Conservation (phyloP, 257 asterid species). For the Primulina eburnea region DNA sequence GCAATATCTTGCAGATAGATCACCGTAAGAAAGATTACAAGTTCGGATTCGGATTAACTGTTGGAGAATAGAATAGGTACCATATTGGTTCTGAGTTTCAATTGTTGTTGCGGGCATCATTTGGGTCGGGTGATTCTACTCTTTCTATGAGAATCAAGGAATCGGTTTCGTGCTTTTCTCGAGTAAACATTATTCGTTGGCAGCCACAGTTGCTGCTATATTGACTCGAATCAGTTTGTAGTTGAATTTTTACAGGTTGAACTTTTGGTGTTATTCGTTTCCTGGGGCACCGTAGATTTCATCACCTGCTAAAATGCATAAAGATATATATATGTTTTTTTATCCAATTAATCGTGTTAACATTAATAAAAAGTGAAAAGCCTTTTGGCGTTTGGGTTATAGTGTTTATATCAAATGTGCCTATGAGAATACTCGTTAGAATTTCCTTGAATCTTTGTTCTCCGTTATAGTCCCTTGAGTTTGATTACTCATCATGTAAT, state of each 20-base stretch:
- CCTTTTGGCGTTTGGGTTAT: too few relatives aligned
- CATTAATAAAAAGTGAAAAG: constrained; percentile 4
- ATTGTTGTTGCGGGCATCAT: constrained; percentile 5
- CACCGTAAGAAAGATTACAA: constrained; percentile 85
- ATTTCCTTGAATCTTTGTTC: too few relatives aligned
- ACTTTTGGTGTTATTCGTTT: constrained; percentile 18
- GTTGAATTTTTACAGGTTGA: constrained; percentile 31
- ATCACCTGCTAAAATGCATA: background rate
- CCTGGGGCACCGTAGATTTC: constrained; percentile 5
- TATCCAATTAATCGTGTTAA: constrained; percentile 3
- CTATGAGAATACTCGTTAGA: too few relatives aligned
- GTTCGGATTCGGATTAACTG: constrained; percentile 78
- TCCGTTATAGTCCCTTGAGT: too few relatives aligned
- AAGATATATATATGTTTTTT: constrained; percentile 1
- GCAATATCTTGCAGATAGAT: constrained; percentile 53
- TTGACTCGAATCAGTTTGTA: constrained; percentile 9
- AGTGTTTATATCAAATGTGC: too few relatives aligned
- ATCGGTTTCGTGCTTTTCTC: constrained; percentile 27
- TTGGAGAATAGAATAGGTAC: constrained; percentile 59
- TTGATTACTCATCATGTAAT: too few relatives aligned
- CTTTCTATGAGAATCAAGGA: constrained; percentile 22
- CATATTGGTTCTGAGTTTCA: constrained; percentile 4
- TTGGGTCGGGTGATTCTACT: background rate
- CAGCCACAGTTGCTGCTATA: constrained; percentile 23
- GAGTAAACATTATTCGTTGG: constrained; percentile 26